These are phyloP conservation scores for Chlamydomonas schloesseri DNA, from an alignment of 139 green algal species.

Conservation along the genomic window DNA sequence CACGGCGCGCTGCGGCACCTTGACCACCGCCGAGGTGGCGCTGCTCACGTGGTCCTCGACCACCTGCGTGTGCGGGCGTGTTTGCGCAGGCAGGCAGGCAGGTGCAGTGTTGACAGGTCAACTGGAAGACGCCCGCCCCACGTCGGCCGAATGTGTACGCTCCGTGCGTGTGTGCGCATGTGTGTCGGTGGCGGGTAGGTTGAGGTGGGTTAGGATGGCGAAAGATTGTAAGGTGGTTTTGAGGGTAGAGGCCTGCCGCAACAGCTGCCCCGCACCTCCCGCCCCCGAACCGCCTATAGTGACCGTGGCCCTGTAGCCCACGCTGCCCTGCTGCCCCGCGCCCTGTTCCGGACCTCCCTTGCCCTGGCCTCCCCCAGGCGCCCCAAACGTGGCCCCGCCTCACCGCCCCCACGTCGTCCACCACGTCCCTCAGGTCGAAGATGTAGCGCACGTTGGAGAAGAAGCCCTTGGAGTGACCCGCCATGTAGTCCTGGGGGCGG, in stretches of 20 bases:
- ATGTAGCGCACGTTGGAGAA: conserved; percentile 84
- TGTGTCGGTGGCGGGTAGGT: neutral
- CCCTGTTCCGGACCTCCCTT: no score
- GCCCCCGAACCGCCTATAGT: no score
- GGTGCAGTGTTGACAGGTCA: neutral
- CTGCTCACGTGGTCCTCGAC: conserved; percentile 57
- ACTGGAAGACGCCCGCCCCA: no score
- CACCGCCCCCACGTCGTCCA: conserved; percentile 73
- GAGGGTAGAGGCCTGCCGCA: no score
- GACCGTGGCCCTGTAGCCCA: no score
- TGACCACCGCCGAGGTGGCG: conserved; percentile 44
- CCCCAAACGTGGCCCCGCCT: no score
- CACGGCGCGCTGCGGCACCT: conserved; percentile 43
- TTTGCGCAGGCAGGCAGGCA: neutral
- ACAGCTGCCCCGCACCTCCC: no score
- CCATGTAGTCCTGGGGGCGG: conserved; percentile 75
- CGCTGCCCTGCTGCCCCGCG: no score
- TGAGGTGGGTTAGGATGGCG: no score
- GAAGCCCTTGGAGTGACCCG: conserved; percentile 71
- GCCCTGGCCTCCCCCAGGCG: no score
- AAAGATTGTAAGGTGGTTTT: no score
- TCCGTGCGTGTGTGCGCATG: neutral
- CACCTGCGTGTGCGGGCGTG: conserved; percentile 13
- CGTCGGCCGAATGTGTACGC: no score
- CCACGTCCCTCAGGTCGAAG: conserved; percentile 89